Evolutionary conservation across 2,329 filamentous ascomycete species (phyloP), one percentile per base, ranked within the genome.

Genomic region (Trichoderma gracile): DNA sequence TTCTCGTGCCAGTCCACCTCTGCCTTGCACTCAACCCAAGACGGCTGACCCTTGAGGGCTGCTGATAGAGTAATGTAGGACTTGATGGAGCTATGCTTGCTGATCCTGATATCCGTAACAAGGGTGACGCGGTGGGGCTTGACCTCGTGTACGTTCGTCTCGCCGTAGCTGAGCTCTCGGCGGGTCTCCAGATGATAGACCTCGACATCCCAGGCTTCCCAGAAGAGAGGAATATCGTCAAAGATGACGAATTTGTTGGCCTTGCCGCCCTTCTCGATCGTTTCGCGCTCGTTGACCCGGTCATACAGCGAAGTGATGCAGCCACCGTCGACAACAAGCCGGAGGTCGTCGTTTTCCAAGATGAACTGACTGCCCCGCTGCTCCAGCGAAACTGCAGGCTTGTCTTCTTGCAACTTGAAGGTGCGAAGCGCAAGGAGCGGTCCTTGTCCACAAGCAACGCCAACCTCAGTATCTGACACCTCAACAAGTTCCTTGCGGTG

Each of bases 151-250:
- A 98, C 89, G 67, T 81, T 83, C 14, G 91, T 92, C 69, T 87
- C 82, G 67, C 85, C 84, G 19, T 88, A 85, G 6, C 84, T 74
- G 15, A 99, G 82, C 74, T 94, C 90, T 74, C 90, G 86, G 64
- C 93, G 88, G 2, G 93, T 95, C 63, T 96, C 88, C 27, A 98
- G 85, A 72, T 99, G 95, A 79, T 89, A 99, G 30, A 98, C 93
- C 77, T 99, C 95, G 6, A 98, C 94, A 75, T 99, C 94, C 93
- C 94, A 97, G 3, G 93, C 93, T 78, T 97, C 92, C 93, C 93
- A 98, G 80, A 96, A 97, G 25, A 97, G 84, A 23, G 93, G 93
- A 78, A 98, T 97, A 78, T 99, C 95, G 73, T 99, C 95, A 72
- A 96, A 98, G 25, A 98, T 87, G 68, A 98, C 93, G 57, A 95